Percentiles rank a stretch among this genome's conserved stretches.
These are phyloP conservation scores for Termitomyces sp. DNA, from an alignment of 768 basidiomycete species.

Conservation along the genomic window DNA sequence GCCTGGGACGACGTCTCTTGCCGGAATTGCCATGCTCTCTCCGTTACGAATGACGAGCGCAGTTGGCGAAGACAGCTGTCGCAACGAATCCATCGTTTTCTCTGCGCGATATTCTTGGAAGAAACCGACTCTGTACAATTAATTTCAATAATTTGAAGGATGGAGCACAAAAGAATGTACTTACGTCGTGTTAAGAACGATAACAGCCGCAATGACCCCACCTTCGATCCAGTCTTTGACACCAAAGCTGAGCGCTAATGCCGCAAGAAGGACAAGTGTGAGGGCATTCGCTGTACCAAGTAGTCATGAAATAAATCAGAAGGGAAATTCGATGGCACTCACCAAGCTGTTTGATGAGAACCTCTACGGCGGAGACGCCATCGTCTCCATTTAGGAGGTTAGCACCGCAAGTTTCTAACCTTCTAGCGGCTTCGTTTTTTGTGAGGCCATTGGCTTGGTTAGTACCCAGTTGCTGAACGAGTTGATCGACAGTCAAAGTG, in stretches of 20 bases:
- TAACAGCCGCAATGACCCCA: constrained; percentile 41
- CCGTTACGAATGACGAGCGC: constrained; percentile 38
- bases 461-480: constrained; percentile 26
- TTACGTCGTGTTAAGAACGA: constrained; percentile 34
- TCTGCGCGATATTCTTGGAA: constrained; percentile 43
- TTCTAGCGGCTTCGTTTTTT: constrained; percentile 26
- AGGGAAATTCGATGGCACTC: neutral
- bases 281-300: constrained; percentile 32
- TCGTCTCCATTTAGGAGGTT: constrained; percentile 28
- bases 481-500: constrained; percentile 21
- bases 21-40: constrained; percentile 32
- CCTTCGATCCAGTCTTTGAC: constrained; percentile 49
- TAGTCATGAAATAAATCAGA: neutral
- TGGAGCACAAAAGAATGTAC: constrained; percentile 1
- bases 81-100: constrained; percentile 45
- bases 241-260: constrained; percentile 47
- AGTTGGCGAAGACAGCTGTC: constrained; percentile 40
- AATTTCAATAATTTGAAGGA: neutral
- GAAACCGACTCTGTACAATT: constrained; percentile 30
- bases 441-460: constrained; percentile 28
- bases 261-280: constrained; percentile 27
- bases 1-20: constrained; percentile 36
- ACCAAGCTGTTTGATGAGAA: constrained; percentile 31
- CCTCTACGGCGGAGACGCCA: constrained; percentile 27
- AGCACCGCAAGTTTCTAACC: constrained; percentile 25